Conservation (phyloP, 2,329 filamentous ascomycete genomes). For the Paraphoma chrysanthemicola region DNA sequence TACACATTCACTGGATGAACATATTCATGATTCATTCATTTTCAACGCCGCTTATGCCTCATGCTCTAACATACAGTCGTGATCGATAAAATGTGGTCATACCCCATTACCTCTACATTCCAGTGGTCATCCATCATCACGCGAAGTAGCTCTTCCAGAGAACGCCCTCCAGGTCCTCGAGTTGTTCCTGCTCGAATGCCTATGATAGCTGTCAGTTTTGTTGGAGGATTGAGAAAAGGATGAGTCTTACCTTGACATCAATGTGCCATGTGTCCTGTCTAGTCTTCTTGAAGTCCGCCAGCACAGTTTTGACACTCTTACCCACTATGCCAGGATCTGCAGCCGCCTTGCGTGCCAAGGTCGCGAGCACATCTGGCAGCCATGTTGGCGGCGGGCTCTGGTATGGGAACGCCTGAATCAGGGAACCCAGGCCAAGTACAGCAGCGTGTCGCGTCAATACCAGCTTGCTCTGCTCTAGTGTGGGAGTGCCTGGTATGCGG, state of each 20-base stretch:
- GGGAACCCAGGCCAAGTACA: constrained; percentile 85
- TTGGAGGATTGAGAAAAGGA: background rate
- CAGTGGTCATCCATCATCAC: constrained; percentile 47
- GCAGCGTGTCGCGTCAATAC: constrained; percentile 87
- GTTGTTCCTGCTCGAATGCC: constrained; percentile 87
- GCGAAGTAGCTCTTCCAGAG: constrained; percentile 99
- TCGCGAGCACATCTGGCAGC: constrained; percentile 92
- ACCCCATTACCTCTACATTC: constrained; percentile 9
- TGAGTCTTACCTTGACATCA: constrained; percentile 83
- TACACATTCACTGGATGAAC: constrained; percentile 14
- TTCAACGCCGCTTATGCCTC: constrained; percentile 5
- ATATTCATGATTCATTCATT: constrained; percentile 4
- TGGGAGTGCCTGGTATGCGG: constrained; percentile 67
- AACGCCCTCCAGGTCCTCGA: constrained; percentile 94
- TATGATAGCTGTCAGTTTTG: constrained; percentile 40
- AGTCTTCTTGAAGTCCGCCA: constrained; percentile 99
- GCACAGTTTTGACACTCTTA: constrained; percentile 90
- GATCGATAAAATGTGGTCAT: background rate
- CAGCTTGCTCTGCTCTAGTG: constrained; percentile 75
- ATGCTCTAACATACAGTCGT: constrained; percentile 8
- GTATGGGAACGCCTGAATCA: constrained; percentile 96
- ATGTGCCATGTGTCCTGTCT: constrained; percentile 98
- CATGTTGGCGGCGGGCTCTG: constrained; percentile 88
- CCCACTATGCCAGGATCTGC: constrained; percentile 91
- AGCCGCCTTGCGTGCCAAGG: constrained; percentile 82